phyloP scores from a whole-genome alignment of 345 rosid genomes.

The Eucalyptus erythrocorys region DNA sequence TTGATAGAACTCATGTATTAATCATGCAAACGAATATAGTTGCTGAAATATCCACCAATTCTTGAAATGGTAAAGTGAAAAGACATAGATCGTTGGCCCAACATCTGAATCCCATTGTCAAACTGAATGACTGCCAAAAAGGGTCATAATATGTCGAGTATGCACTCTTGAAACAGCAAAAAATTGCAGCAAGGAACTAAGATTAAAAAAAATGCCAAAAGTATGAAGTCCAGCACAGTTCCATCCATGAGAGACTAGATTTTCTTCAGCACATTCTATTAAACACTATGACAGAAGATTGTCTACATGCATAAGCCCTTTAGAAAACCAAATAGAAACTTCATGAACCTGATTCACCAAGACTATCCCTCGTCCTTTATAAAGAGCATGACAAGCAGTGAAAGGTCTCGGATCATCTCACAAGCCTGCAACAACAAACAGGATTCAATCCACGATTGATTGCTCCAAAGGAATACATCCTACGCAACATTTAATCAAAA shows the following conservation, averaged over 20 bases:
- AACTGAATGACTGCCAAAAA: not conserved
- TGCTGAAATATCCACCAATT: not conserved
- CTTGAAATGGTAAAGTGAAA: not conserved
- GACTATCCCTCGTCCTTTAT: not conserved
- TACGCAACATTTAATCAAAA: not conserved
- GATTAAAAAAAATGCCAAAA: not conserved
- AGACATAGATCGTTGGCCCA: not conserved
- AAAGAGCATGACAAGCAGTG: not conserved
- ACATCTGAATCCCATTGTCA: slow-evolving; percentile 18
- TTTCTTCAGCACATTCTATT: not conserved
- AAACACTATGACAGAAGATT: slow-evolving; percentile 4
- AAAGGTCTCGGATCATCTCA: not conserved
- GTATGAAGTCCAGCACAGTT: not conserved
- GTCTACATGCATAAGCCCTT: not conserved
- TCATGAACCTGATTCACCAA: not conserved
- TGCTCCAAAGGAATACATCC: not conserved
- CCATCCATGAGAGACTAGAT: not conserved
- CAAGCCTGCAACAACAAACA: not conserved
- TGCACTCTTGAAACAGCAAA: not conserved
- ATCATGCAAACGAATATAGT: not conserved
- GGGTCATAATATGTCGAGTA: not conserved
- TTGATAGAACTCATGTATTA: not conserved
- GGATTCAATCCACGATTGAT: not conserved
- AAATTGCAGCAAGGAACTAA: not conserved
- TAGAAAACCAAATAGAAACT: not conserved